A percentile compares a stretch with the other conserved stretches of the same genome.
phyloP scores from a whole-genome alignment of 2,329 filamentous ascomycete genomes.

The Furcasterigmium sp. region DNA sequence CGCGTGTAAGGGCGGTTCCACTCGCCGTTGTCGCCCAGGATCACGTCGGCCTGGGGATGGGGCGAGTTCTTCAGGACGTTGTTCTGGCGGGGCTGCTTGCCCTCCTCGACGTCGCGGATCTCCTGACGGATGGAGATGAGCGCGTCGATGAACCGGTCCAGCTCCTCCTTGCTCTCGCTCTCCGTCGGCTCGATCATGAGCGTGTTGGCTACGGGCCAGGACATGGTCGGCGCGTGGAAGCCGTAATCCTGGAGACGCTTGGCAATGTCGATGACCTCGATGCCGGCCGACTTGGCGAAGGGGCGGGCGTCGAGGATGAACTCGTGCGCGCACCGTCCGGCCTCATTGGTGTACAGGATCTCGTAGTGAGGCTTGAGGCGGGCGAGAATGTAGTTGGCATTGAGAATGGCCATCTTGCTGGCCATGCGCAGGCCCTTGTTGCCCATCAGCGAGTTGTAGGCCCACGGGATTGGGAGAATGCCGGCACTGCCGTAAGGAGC shows the following conservation, averaged over 20 bases:
- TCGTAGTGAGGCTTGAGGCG: constrained; percentile 80
- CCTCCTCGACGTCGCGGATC: constrained; percentile 78
- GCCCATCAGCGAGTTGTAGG: constrained; percentile 94
- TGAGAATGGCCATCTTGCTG: constrained; percentile 88
- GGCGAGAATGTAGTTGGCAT: constrained; percentile 93
- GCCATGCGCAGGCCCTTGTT: constrained; percentile 77
- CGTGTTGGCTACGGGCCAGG: constrained; percentile 90
- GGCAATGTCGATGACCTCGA: constrained; percentile 92
- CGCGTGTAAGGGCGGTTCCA: constrained; percentile 82
- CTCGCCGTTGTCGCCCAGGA: constrained; percentile 52
- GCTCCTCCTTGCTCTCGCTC: constrained; percentile 84
- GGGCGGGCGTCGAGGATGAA: constrained; percentile 88
- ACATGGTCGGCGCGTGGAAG: constrained; percentile 97
- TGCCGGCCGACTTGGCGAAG: constrained; percentile 75
- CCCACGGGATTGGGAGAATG: constrained; percentile 91
- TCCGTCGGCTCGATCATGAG: constrained; percentile 98
- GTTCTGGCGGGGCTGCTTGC: constrained; percentile 64
- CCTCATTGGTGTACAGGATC: constrained; percentile 88
- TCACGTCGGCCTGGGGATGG: constrained; percentile 76
- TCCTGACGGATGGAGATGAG: constrained; percentile 81
- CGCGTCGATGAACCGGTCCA: constrained; percentile 89
- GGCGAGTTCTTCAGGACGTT: constrained; percentile 90
- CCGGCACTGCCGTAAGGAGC: constrained; percentile 84
- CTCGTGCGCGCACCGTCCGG: constrained; percentile 89
- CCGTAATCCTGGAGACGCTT: constrained; percentile 97